A percentile compares a stretch with the other conserved stretches of the same genome.
phyloP scores from a whole-genome alignment of 306 rosid species.

The Fragaria vesca region DNA sequence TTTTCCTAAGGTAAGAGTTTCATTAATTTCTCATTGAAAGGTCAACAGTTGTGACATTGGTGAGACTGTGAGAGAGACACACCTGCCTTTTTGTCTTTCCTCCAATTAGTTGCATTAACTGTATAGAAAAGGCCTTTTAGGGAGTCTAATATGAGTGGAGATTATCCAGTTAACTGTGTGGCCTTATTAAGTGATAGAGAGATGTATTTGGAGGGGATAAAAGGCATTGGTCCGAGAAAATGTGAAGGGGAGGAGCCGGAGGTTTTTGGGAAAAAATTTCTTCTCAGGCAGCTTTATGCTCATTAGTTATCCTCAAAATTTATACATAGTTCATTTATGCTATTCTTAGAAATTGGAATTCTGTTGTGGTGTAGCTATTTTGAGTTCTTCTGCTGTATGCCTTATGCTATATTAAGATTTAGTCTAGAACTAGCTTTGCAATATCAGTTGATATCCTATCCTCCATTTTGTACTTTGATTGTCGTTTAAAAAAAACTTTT shows the following conservation, averaged over 20 bases:
- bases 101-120: neutral
- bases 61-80: too few relatives aligned
- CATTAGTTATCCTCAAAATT: neutral
- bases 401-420: neutral
- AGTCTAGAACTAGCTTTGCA: neutral
- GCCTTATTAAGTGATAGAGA: neutral
- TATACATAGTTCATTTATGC: neutral
- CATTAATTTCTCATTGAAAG: neutral
- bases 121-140: neutral
- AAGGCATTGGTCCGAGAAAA: neutral
- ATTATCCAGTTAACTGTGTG: neutral
- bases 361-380: neutral
- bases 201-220: neutral
- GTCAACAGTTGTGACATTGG: neutral
- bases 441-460: neutral
- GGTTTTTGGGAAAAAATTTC: neutral
- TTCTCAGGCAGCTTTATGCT: neutral
- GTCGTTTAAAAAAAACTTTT: too few relatives aligned
- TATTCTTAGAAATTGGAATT: neutral
- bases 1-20: neutral
- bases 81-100: too few relatives aligned
- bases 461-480: neutral
- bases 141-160: neutral
- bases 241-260: neutral
- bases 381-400: neutral